phyloP scores from a whole-genome alignment of 495 filamentous ascomycete species.

The Penicillium atrosanguineum region DNA sequence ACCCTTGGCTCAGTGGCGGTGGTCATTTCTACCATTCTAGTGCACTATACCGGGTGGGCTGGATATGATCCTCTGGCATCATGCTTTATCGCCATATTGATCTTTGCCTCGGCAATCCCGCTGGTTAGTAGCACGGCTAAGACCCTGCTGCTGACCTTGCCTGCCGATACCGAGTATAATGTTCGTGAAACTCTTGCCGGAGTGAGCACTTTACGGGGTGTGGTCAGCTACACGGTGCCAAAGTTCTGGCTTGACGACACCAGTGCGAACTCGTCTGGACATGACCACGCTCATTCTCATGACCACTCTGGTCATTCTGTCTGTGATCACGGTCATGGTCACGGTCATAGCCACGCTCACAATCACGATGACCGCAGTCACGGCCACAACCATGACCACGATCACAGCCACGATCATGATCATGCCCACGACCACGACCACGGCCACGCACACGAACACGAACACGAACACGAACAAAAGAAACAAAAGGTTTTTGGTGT shows the following conservation, averaged over 20 bases:
- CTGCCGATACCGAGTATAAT: slow-evolving; percentile 82
- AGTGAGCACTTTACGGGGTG: slow-evolving; percentile 77
- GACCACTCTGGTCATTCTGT: slow-evolving; percentile 10
- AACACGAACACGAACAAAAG: slow-evolving; percentile 27
- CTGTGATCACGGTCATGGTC: slow-evolving; percentile 16
- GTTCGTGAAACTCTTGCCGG: slow-evolving; percentile 82
- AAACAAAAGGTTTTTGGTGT: slow-evolving; percentile 65
- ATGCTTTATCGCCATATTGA: slow-evolving; percentile 88
- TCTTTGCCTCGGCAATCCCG: slow-evolving; percentile 83
- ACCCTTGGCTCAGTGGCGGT: slow-evolving; percentile 93
- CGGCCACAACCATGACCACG: background rate
- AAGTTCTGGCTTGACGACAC: slow-evolving; percentile 93
- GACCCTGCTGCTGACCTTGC: slow-evolving; percentile 77
- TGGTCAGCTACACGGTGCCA: slow-evolving; percentile 80
- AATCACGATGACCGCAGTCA: slow-evolving; percentile 1
- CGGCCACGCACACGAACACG: slow-evolving; percentile 11
- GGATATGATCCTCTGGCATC: slow-evolving; percentile 97
- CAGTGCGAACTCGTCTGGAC: slow-evolving; percentile 22
- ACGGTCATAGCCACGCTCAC: slow-evolving; percentile 3
- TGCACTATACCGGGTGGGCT: slow-evolving; percentile 81
- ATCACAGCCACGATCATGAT: slow-evolving; percentile 2
- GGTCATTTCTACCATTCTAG: slow-evolving; percentile 85
- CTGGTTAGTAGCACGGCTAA: slow-evolving; percentile 82
- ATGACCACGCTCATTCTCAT: slow-evolving; percentile 15
- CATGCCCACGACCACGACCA: slow-evolving; percentile 15